phyloP scores from a whole-genome alignment of 2,329 filamentous ascomycete genomes.

The Incumbomyces lentus region DNA sequence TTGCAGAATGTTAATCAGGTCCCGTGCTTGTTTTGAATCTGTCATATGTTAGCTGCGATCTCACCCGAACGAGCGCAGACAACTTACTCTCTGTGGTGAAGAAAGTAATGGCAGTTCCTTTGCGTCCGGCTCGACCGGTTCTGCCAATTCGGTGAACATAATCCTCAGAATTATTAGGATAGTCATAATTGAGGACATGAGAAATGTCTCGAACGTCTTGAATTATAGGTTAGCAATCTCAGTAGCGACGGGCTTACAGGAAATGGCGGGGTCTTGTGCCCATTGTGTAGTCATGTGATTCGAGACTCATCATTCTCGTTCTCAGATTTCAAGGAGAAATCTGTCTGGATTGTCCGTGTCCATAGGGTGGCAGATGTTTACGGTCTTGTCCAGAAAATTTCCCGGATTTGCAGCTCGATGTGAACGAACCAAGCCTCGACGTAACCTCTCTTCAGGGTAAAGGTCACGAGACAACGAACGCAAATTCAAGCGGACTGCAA shows the following conservation, averaged over 20 bases:
- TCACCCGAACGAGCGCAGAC: conserved; percentile 4
- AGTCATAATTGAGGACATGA: conserved; percentile 62
- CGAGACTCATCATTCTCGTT: conserved; percentile 50
- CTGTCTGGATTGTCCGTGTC: conserved; percentile 38
- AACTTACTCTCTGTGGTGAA: conserved; percentile 98
- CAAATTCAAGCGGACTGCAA: conserved; percentile 21
- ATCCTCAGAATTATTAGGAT: conserved; percentile 50
- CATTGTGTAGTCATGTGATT: conserved; percentile 48
- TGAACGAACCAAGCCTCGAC: conserved; percentile 56
- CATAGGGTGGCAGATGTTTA: conserved; percentile 44
- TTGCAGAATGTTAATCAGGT: conserved; percentile 81
- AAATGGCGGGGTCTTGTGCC: conserved; percentile 25
- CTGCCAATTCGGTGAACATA: conserved; percentile 96
- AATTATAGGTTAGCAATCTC: conserved; percentile 64
- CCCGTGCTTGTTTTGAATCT: conserved; percentile 93
- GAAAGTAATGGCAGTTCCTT: conserved; percentile 92
- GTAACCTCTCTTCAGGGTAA: conserved; percentile 23
- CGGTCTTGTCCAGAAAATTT: conserved; percentile 50
- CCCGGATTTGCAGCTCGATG: conserved; percentile 67
- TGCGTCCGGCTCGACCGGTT: conserved; percentile 85
- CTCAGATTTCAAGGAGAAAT: conserved; percentile 26
- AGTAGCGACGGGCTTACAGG: conserved; percentile 38
- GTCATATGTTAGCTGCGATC: conserved; percentile 17
- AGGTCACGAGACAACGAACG: conserved; percentile 63
- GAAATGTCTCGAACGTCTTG: conserved; percentile 99